These are phyloP conservation scores for Periconia sp. DNA, from an alignment of 2,329 filamentous ascomycete species.

Conservation along the genomic window DNA sequence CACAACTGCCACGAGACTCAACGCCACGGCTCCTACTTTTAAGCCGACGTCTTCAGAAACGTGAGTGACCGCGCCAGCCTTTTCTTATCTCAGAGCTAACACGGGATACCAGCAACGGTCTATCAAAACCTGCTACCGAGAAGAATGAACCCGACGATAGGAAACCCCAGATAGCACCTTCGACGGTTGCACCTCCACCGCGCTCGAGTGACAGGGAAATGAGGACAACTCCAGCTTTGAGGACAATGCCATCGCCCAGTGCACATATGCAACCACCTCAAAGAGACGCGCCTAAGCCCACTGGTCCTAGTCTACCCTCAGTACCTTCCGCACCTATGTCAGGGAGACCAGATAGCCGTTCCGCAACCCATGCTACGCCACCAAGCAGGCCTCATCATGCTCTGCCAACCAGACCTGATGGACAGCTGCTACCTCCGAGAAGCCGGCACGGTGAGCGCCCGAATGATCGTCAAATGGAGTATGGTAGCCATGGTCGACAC, in stretches of 20 bases:
- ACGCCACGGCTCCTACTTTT: slow-evolving; percentile 68
- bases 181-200: slow-evolving; percentile 16
- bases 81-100: slow-evolving; percentile 4
- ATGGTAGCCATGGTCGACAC: slow-evolving; percentile 33
- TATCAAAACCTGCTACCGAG: slow-evolving; percentile 19
- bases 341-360: slow-evolving; percentile 39
- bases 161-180: slow-evolving; percentile 18
- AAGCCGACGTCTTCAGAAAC: slow-evolving; percentile 55
- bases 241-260: slow-evolving; percentile 3
- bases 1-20: slow-evolving; percentile 49
- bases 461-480: slow-evolving; percentile 37
- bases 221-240: slow-evolving; percentile 10
- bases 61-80: slow-evolving; percentile 25
- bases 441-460: slow-evolving; percentile 36
- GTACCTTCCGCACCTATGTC: slow-evolving; percentile 28
- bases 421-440: slow-evolving; percentile 61
- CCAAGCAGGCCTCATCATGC: slow-evolving; percentile 43
- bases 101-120: slow-evolving; percentile 1
- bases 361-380: slow-evolving; percentile 32
- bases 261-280: slow-evolving; percentile 6
- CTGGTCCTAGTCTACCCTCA: slow-evolving; percentile 15
- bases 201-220: slow-evolving; percentile 28
- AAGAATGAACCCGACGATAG: slow-evolving; percentile 18
- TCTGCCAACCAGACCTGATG: slow-evolving; percentile 65
- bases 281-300: slow-evolving; percentile 20